Evolutionary conservation across 257 asterid genomes (phyloP), one percentile per base, ranked within the genome.

Genomic region (Leonotis leonurus): DNA sequence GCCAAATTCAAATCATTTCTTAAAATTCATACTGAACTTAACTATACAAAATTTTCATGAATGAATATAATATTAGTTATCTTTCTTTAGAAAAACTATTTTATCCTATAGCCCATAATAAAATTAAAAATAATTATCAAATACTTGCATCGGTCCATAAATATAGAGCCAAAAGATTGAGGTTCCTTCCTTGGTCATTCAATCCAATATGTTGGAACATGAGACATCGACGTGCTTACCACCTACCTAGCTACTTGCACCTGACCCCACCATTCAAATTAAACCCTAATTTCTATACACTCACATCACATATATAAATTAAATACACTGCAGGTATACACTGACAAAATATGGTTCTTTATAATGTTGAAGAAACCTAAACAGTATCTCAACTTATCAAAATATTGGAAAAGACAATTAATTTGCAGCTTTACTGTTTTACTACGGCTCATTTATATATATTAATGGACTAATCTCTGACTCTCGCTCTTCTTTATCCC

Each of bases 181-280:
- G 43, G 56, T 54, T 54, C 64, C 53, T 5, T 9, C 44, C 33
- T 27, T 27, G 33, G 3, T 27, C 33, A 27, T 24, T 41, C 26
- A 53, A 9, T 40, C 41, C 26, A 63, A 70, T 56, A 62, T 32
- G 71, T 79, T 37, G 76, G 76, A 66, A 45, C 56, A 73, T 64
- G 80, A 66, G 83, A 83, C 67, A 71, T 69, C 70, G 78, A 80
- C 81, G 65, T 75, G 82, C 74, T 39, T 30, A 49, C 70, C 78
- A 75, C 83, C 78, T 58, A 68, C 78, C 78, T 76, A 65, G 62
- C 53, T 72, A 65, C 53, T 72, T 76, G 81, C 87, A 76, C 75
- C 64, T 36, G 62, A 70, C 80, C 85, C 87, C 81, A 80, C 85
- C 29, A 62, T 62, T 70, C 63, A 29, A 78, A n/a, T n/a, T n/a